Conservation (phyloP, 1,284 basidiomycete species). For the Afroboletus lepidellus region DNA sequence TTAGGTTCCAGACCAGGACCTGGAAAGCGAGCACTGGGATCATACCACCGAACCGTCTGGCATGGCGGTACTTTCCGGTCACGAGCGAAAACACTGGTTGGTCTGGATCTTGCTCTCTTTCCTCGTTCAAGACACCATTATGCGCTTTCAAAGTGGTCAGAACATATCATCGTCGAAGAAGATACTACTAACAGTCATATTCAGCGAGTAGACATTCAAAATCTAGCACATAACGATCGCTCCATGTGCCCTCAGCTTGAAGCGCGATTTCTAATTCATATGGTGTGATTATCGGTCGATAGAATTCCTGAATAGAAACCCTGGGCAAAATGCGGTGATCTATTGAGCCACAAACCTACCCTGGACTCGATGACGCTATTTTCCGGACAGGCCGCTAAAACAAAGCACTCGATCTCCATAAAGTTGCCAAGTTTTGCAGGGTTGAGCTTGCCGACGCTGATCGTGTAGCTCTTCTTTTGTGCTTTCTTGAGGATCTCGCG, state of each 20-base stretch:
- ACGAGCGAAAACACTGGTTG: conserved; percentile 83
- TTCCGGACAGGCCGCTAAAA: conserved; percentile 93
- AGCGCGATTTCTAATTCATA: conserved; percentile 90
- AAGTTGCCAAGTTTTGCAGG: conserved; percentile 97
- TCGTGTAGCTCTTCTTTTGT: conserved; percentile 90
- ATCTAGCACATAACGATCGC: conserved; percentile 79
- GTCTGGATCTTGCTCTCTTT: conserved; percentile 50
- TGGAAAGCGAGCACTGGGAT: background rate
- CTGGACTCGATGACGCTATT: conserved; percentile 88
- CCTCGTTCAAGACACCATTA: conserved; percentile 10
- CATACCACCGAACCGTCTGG: conserved; percentile 62
- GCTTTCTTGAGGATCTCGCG: conserved; percentile 62
- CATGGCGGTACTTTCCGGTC: conserved; percentile 83
- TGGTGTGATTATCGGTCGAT: conserved; percentile 90
- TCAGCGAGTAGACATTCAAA: conserved; percentile 68
- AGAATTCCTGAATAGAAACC: conserved; percentile 67
- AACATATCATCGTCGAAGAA: background rate
- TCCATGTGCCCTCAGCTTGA: conserved; percentile 67
- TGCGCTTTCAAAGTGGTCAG: conserved; percentile 14
- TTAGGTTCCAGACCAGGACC: background rate
- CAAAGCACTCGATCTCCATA: conserved; percentile 94
- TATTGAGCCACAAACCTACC: conserved; percentile 37
- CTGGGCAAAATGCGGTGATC: background rate
- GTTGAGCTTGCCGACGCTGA: conserved; percentile 94
- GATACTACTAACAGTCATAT: conserved; percentile 16